These are phyloP conservation scores for Scutellaria galericulata DNA, from an alignment of 257 asterid genomes.

Conservation along the genomic window DNA sequence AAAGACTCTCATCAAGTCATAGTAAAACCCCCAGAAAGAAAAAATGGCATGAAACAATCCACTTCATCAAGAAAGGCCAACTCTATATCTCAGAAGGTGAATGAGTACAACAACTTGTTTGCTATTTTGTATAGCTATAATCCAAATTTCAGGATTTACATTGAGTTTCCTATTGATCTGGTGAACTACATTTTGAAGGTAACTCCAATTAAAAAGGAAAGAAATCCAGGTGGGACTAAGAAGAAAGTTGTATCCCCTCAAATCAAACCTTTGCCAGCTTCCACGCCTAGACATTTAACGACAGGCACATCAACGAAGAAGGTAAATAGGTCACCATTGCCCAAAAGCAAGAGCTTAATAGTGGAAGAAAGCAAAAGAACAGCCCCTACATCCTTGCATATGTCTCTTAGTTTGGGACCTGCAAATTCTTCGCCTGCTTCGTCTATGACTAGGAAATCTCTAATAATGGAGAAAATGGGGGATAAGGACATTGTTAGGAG, in stretches of 20 bases:
- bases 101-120: conserved; percentile 24
- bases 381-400: conserved; percentile 66
- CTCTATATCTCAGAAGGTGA: conserved; percentile 62
- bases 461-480: conserved; percentile 90
- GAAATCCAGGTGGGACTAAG: conserved; percentile 37
- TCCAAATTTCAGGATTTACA: neutral
- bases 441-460: conserved; percentile 56
- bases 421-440: conserved; percentile 42
- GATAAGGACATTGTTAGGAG: conserved; percentile 85
- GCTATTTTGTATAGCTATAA: conserved; percentile 5
- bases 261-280: conserved; percentile 43
- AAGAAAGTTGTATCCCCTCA: conserved; percentile 55
- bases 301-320: conserved; percentile 47
- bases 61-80: conserved; percentile 39
- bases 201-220: conserved; percentile 49
- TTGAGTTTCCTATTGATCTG: conserved; percentile 23
- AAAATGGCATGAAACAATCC: conserved; percentile 35
- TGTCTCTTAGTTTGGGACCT: conserved; percentile 74
- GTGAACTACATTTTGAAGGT: conserved; percentile 44
- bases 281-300: conserved; percentile 46
- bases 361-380: conserved; percentile 46
- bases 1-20: conserved; percentile 17
- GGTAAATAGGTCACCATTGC: conserved; percentile 43
- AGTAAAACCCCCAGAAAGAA: conserved; percentile 43
- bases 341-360: conserved; percentile 44